These are phyloP conservation scores for Medicago arabica DNA, from an alignment of 306 rosid species.

Conservation along the genomic window DNA sequence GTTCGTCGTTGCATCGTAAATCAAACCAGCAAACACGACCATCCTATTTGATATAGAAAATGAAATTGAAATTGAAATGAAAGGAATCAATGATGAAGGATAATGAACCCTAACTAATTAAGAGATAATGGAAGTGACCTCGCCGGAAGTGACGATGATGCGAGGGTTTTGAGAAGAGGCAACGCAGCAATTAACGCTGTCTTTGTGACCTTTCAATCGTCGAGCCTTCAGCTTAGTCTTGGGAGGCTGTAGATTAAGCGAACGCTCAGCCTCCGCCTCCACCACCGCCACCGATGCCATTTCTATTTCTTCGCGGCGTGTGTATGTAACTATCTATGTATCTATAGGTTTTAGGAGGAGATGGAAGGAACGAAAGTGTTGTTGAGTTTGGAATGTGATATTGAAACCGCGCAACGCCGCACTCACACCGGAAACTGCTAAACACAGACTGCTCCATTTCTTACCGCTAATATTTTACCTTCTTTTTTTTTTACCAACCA, in stretches of 20 bases:
- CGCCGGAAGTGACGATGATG: slow-evolving; percentile 77
- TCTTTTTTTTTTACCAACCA: too few species aligned
- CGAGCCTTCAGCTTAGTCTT: slow-evolving; percentile 48
- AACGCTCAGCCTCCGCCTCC: neutral
- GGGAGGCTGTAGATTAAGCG: neutral
- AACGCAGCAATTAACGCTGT: slow-evolving; percentile 74
- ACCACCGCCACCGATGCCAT: slow-evolving; percentile 34
- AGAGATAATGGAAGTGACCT: slow-evolving; percentile 47
- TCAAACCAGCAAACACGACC: slow-evolving; percentile 97
- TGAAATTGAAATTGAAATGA: neutral
- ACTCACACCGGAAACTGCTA: slow-evolving; percentile 3
- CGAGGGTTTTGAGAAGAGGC: slow-evolving; percentile 69
- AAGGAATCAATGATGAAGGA: neutral
- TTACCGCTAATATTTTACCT: neutral
- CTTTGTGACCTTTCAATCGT: slow-evolving; percentile 74
- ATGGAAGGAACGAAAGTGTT: neutral
- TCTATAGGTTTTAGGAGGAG: neutral
- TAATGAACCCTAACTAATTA: slow-evolving; percentile 23
- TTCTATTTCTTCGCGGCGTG: neutral
- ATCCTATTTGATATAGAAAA: slow-evolving; percentile 50
- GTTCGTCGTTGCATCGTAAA: slow-evolving; percentile 73
- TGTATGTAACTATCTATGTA: neutral
- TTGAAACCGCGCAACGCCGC: slow-evolving; percentile 4
- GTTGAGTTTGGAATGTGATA: neutral
- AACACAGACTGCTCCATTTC: neutral